These are phyloP conservation scores for Phaeodactylum tricornutum DNA, from an alignment of 108 stramenopile species.

Conservation along the genomic window DNA sequence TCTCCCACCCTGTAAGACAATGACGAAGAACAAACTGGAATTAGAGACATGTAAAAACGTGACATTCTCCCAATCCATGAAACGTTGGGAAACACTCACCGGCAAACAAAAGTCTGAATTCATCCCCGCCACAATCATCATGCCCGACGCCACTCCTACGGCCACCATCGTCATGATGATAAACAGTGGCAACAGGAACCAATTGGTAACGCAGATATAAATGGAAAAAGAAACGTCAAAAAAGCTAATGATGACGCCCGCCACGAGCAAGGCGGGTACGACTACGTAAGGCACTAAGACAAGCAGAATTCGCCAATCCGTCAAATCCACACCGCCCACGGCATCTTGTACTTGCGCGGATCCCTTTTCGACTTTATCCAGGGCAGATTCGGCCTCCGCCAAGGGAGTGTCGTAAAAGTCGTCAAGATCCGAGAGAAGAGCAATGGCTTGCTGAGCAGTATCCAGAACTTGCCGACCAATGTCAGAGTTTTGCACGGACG, in stretches of 20 bases:
- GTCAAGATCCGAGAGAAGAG: conserved; percentile 2
- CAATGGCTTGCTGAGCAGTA: conserved; percentile 3
- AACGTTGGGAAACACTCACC: neutral
- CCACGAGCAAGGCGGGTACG: conserved; percentile 8
- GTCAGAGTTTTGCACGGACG: neutral
- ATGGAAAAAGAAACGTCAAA: neutral
- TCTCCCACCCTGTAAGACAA: too few species aligned
- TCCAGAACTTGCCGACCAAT: neutral
- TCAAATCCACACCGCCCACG: conserved; percentile 1
- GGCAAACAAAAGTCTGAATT: conserved; percentile 18
- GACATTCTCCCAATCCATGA: conserved; percentile 2
- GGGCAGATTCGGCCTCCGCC: neutral
- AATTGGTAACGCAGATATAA: conserved; percentile 2
- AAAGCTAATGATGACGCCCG: neutral
- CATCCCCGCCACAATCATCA: conserved; percentile 5
- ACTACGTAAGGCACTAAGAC: conserved; percentile 7
- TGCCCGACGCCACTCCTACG: neutral
- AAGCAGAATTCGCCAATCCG: conserved; percentile 9
- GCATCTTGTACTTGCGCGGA: conserved; percentile 3
- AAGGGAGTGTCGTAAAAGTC: conserved; percentile 8
- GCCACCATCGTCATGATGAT: conserved; percentile 3
- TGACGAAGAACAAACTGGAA: too few species aligned
- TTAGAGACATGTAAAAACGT: conserved; percentile 7
- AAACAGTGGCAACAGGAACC: conserved; percentile 11
- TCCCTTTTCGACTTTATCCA: conserved; percentile 1